Evolutionary conservation across 192 early-diverging fungal species (phyloP), one percentile per base, ranked within the genome.

Genomic region (Pilobolus umbonatus): DNA sequence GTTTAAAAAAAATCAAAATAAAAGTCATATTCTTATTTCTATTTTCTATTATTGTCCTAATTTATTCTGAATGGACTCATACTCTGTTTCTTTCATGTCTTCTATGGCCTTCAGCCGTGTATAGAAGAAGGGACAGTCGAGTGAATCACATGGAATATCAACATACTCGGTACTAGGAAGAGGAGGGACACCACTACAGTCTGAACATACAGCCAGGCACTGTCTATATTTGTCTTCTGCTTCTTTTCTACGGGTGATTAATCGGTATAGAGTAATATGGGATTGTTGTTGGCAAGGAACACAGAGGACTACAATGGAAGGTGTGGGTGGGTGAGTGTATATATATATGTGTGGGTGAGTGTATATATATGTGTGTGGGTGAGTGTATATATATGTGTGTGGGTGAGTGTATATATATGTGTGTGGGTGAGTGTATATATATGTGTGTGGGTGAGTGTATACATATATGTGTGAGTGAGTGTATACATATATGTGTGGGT

Each of bases 111-210:
- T 69, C 21, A 38, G 26, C 32, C 67, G 36, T 54, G 66, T 68
- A 68, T 66, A 87, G 29, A 73, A 78, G 5, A 84, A 69, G 8
- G 75, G 73, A 55, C 85, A 87, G 43, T 87, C 85, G 14, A 86
- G 57, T 17, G 84, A 86, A 28, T 68, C 54, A 70, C 85, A 87
- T 15, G 67, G 67, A 12, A 57, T 36, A 39, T 82, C 79, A 0
- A 28, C 49, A 43, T 74, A 74, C n/a, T 75, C 52, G 4, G 40
- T 14, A 45, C 22, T n/a, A 36, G 2, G 3, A 34, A 48, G 8
- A 11, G 32, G 31, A 45, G 58, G 28, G 5, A 83, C 59, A 32
- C 60, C 57, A 11, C 82, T 68, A 58, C 85, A 87, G 3, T 68
- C 66, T 14, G 78, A 62, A 47, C 85, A 87, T 3, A 75, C 54